Evolutionary conservation across 257 asterid species (phyloP).

Genomic region (Gentiana straminea): DNA sequence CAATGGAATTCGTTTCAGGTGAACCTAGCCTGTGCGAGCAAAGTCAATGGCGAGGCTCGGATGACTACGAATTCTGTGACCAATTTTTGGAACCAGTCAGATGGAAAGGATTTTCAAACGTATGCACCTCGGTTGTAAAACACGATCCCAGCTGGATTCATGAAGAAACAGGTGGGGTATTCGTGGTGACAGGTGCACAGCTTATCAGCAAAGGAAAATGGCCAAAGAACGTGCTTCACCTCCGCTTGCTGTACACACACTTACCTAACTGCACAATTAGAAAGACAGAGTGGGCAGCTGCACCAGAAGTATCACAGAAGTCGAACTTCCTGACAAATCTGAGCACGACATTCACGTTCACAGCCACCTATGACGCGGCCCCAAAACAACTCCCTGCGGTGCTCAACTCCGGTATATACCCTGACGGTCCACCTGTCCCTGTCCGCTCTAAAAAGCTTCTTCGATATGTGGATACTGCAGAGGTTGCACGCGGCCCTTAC

Average conservation of each 20-base stretch:
- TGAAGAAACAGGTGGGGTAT: slow-evolving; percentile 49
- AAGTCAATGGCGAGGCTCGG: slow-evolving; percentile 87
- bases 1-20: slow-evolving; percentile 32
- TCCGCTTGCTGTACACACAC: slow-evolving; percentile 67
- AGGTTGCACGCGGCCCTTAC: slow-evolving; percentile 77
- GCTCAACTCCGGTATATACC: slow-evolving; percentile 84
- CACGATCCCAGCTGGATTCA: slow-evolving; percentile 67
- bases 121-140: slow-evolving; percentile 67
- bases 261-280: slow-evolving; percentile 64
- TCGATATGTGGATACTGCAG: slow-evolving; percentile 57
- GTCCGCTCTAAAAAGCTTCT: slow-evolving; percentile 62
- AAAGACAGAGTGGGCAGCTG: slow-evolving; percentile 86
- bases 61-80: slow-evolving; percentile 46
- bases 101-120: slow-evolving; percentile 70
- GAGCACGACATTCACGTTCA: slow-evolving; percentile 88
- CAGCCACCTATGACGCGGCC: slow-evolving; percentile 50
- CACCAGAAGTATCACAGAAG: slow-evolving; percentile 65
- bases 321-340: slow-evolving; percentile 64
- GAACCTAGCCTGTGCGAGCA: slow-evolving; percentile 20
- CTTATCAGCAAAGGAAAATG: slow-evolving; percentile 72
- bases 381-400: slow-evolving; percentile 53
- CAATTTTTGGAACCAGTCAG: slow-evolving; percentile 83
- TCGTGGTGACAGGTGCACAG: slow-evolving; percentile 84
- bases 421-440: slow-evolving; percentile 93
- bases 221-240: slow-evolving; percentile 85